phyloP scores from a whole-genome alignment of 164 flowering plant species.

The Magnolia kwangsiensis region DNA sequence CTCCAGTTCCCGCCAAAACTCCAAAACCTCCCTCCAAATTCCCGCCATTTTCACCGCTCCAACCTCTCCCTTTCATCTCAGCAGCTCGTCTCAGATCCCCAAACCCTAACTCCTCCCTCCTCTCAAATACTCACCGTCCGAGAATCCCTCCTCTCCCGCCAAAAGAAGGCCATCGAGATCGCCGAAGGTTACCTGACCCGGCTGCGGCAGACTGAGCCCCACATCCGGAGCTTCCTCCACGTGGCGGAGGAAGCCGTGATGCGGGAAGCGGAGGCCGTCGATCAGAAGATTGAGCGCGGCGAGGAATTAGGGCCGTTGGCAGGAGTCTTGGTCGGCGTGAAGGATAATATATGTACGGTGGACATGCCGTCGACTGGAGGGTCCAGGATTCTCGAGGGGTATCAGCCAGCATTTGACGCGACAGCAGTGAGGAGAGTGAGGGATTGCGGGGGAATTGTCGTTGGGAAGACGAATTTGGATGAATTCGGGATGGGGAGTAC shows the following conservation, averaged over 20 bases:
- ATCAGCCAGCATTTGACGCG: conserved; percentile 78
- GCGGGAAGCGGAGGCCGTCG: conserved; percentile 53
- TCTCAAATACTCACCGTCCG: conserved; percentile 42
- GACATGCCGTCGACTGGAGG: conserved; percentile 90
- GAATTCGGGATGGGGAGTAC: conserved; percentile 98
- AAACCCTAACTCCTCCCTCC: conserved; percentile 16
- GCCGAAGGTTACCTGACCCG: conserved; percentile 53
- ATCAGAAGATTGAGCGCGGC: conserved; percentile 41
- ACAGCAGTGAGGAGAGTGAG: conserved; percentile 71
- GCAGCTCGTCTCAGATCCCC: conserved; percentile 17
- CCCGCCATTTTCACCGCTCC: conserved; percentile 20
- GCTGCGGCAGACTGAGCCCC: conserved; percentile 60
- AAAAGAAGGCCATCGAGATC: conserved; percentile 40
- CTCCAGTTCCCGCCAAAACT: conserved; percentile 12
- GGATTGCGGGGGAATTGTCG: conserved; percentile 68
- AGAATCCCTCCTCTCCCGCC: conserved; percentile 36
- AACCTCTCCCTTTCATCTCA: conserved; percentile 10
- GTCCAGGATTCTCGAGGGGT: conserved; percentile 61
- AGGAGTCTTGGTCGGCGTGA: conserved; percentile 75
- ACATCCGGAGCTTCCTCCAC: conserved; percentile 64
- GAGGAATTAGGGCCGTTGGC: conserved; percentile 68
- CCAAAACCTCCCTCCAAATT: not conserved
- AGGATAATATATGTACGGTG: conserved; percentile 81
- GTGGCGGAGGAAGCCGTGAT: conserved; percentile 42
- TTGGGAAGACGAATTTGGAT: conserved; percentile 96